phyloP scores from a whole-genome alignment of 192 early-diverging fungal genomes.

The Coemansia sp. region DNA sequence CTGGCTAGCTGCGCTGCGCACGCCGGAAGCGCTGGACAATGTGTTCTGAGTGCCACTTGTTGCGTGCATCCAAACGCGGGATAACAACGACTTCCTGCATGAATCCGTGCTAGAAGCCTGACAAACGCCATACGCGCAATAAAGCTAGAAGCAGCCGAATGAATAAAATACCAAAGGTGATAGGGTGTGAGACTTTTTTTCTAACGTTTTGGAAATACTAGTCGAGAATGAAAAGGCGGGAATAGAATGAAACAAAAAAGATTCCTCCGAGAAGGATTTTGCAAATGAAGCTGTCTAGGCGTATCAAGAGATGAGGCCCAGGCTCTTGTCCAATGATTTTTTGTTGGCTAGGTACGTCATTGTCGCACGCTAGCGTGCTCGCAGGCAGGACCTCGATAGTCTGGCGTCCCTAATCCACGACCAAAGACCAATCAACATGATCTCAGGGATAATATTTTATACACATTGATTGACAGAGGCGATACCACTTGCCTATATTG shows the following conservation, averaged over 20 bases:
- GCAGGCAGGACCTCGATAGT: not conserved
- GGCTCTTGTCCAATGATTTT: not conserved
- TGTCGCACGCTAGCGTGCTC: not conserved
- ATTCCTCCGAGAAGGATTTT: not conserved
- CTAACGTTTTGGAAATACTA: not conserved
- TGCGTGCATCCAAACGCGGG: constrained; percentile 22
- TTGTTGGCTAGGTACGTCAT: not conserved
- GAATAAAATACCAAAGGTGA: not conserved
- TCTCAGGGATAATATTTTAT: not conserved
- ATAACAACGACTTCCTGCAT: constrained; percentile 25
- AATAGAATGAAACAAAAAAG: not conserved
- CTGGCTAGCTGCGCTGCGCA: not conserved
- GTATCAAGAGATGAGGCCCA: not conserved
- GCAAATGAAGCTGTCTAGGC: not conserved
- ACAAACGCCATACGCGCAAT: constrained; percentile 27
- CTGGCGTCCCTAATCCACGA: not conserved
- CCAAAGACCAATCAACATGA: not conserved
- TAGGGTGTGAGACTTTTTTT: constrained; percentile 2
- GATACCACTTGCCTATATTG: not conserved
- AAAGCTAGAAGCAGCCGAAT: not conserved
- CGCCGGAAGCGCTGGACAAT: constrained; percentile 5
- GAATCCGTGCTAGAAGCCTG: constrained; percentile 22
- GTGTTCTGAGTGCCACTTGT: constrained; percentile 9
- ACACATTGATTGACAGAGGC: not conserved
- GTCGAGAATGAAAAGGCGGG: not conserved